Evolutionary conservation across 2,329 filamentous ascomycete species (phyloP).

Genomic region (Fusarium sp.): DNA sequence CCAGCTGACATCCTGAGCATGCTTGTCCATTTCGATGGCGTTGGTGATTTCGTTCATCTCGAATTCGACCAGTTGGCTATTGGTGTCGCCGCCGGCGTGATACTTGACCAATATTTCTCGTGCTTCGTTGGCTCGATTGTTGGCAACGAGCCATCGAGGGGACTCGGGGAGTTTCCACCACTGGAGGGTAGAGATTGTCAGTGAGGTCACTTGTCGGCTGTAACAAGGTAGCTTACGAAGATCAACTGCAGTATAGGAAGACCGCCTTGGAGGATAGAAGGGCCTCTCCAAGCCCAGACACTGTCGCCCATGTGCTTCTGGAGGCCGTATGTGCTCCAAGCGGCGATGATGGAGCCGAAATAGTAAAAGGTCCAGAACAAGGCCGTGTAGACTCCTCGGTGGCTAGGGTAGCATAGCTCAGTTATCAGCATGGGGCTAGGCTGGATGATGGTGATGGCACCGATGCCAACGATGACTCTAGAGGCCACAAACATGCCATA

Average conservation of each 20-base stretch:
- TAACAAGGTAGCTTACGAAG: too few species aligned
- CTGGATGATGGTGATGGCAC: conserved; percentile 56
- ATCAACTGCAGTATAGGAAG: conserved; percentile 1
- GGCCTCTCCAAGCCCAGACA: conserved; percentile 40
- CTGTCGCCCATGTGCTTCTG: conserved; percentile 28
- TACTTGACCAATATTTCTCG: conserved; percentile 41
- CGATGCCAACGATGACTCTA: not conserved
- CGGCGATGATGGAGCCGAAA: conserved; percentile 46
- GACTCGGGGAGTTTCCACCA: conserved; percentile 12
- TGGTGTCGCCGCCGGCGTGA: not conserved
- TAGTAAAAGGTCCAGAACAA: conserved; percentile 37
- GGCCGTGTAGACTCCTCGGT: conserved; percentile 1
- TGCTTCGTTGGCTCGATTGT: conserved; percentile 50
- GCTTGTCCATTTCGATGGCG: conserved; percentile 3
- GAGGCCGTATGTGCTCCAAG: conserved; percentile 42
- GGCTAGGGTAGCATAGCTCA: too few species aligned
- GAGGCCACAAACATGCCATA: too few species aligned
- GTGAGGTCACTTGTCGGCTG: too few species aligned
- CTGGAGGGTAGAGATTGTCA: too few species aligned
- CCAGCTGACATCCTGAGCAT: too few species aligned
- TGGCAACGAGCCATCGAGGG: conserved; percentile 43
- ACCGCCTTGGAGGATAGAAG: conserved; percentile 29
- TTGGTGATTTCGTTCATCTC: conserved; percentile 8
- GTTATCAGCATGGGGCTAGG: conserved; percentile 49
- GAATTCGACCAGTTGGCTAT: not conserved